A percentile compares a stretch with the other conserved stretches of the same genome.
These are phyloP conservation scores for Teunomyces kruisii DNA, from an alignment of 805 yeast species.

Conservation along the genomic window DNA sequence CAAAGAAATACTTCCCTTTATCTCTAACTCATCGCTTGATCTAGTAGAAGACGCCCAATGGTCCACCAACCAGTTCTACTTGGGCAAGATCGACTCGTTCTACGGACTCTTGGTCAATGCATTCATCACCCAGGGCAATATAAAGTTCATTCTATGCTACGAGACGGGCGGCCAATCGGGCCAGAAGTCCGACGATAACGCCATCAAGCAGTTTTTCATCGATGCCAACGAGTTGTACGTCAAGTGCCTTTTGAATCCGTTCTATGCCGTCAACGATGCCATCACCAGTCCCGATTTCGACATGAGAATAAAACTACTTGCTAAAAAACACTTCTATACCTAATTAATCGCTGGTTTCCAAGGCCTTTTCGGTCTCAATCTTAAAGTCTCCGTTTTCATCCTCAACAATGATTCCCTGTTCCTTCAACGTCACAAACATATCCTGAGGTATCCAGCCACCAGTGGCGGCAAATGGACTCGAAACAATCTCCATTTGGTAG, in stretches of 20 bases:
- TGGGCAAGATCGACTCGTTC: conserved; percentile 81
- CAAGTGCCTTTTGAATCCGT: conserved; percentile 82
- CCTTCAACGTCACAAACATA: conserved; percentile 70
- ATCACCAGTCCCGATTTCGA: conserved; percentile 77
- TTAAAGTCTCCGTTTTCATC: conserved; percentile 48
- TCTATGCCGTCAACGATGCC: conserved; percentile 73
- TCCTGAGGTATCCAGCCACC: conserved; percentile 97
- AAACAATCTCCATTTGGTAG: conserved; percentile 66
- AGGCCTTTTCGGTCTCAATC: conserved; percentile 29
- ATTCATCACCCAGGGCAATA: conserved; percentile 83
- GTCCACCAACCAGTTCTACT: conserved; percentile 61
- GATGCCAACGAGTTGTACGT: conserved; percentile 88
- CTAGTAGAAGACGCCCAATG: conserved; percentile 90
- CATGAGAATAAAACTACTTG: conserved; percentile 63
- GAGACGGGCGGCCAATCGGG: conserved; percentile 37
- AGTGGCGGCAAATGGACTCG: conserved; percentile 83
- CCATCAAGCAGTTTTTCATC: conserved; percentile 76
- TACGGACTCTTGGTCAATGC: conserved; percentile 83
- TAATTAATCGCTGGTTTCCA: conserved; percentile 9
- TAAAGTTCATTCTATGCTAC: conserved; percentile 66
- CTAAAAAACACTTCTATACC: conserved; percentile 67
- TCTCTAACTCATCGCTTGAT: conserved; percentile 85
- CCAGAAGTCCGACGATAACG: conserved; percentile 51
- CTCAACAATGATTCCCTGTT: conserved; percentile 63
- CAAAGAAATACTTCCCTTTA: conserved; percentile 81